Percentiles rank a stretch among this genome's conserved stretches.
phyloP scores from a whole-genome alignment of 495 filamentous ascomycete species.

The Acidomyces sp. region DNA sequence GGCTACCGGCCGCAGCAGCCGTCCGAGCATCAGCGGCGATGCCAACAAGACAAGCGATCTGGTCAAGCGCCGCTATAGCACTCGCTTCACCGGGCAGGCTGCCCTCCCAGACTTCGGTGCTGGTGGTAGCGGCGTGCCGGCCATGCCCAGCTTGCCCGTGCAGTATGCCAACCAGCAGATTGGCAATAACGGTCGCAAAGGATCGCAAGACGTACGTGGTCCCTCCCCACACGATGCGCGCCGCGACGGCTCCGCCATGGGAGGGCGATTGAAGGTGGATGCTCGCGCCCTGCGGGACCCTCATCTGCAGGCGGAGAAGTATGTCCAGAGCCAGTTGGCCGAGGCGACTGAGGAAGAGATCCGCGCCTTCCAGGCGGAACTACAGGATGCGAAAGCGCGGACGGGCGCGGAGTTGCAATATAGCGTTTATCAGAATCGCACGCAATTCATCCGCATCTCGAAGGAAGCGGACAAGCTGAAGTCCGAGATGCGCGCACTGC shows the following conservation, averaged over 20 bases:
- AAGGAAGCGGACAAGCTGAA: slow-evolving; percentile 98
- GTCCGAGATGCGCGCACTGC: slow-evolving; percentile 82
- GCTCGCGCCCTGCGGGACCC: slow-evolving; percentile 66
- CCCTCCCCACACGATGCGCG: too few relatives aligned
- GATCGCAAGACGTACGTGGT: slow-evolving; percentile 10
- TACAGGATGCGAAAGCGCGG: slow-evolving; percentile 67
- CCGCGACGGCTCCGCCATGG: not conserved
- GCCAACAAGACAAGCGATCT: slow-evolving; percentile 83
- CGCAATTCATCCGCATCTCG: slow-evolving; percentile 97
- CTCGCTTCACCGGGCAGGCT: slow-evolving; percentile 56
- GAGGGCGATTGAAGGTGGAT: slow-evolving; percentile 11
- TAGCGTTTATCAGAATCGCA: slow-evolving; percentile 94
- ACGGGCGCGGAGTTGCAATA: slow-evolving; percentile 84
- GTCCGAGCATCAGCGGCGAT: slow-evolving; percentile 15
- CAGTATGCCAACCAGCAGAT: slow-evolving; percentile 33
- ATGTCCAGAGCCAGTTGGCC: slow-evolving; percentile 66
- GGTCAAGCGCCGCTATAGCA: slow-evolving; percentile 88
- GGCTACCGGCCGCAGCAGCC: slow-evolving; percentile 1
- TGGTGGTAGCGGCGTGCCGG: slow-evolving; percentile 42
- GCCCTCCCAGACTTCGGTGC: slow-evolving; percentile 42
- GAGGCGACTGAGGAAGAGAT: slow-evolving; percentile 94
- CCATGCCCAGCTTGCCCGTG: slow-evolving; percentile 41
- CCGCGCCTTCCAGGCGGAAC: slow-evolving; percentile 58
- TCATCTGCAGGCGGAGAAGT: slow-evolving; percentile 52
- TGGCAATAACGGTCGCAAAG: slow-evolving; percentile 44